These are phyloP conservation scores for Penicillium thymicola DNA, from an alignment of 2,329 filamentous ascomycete species.

Conservation along the genomic window DNA sequence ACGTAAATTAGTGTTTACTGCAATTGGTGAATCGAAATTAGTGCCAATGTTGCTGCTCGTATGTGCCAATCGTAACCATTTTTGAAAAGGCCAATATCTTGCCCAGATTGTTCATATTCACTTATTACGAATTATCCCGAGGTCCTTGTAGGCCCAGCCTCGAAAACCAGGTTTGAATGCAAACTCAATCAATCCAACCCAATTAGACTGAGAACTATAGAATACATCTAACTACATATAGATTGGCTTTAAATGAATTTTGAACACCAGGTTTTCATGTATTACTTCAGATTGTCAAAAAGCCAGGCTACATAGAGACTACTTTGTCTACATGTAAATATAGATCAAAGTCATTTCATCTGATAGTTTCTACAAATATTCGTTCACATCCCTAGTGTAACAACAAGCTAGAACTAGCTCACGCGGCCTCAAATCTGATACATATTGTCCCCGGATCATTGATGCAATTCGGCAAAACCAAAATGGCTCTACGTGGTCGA, in stretches of 20 bases:
- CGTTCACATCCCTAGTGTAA: constrained; percentile 21
- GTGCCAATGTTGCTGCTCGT: not conserved
- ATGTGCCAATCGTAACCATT: not conserved
- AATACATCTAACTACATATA: not conserved
- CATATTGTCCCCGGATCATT: constrained; percentile 25
- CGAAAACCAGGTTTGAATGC: not conserved
- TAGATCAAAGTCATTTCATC: not conserved
- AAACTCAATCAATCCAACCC: not conserved
- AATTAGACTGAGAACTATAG: not conserved
- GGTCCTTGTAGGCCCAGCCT: not conserved
- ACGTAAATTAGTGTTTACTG: not conserved
- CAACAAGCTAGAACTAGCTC: constrained; percentile 2
- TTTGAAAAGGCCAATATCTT: not conserved
- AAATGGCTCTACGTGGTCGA: constrained; percentile 30
- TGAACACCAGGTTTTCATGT: not conserved
- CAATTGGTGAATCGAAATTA: not conserved
- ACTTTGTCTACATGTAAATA: not conserved
- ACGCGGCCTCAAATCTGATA: constrained; percentile 6
- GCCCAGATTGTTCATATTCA: not conserved
- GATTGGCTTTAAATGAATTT: not conserved
- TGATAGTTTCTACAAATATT: constrained; percentile 22
- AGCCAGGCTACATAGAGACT: not conserved
- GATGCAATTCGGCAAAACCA: constrained; percentile 27
- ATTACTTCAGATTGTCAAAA: not conserved
- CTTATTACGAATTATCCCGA: constrained; percentile 1